phyloP scores from a whole-genome alignment of 2,329 filamentous ascomycete species.

The Mariannaea elegans region DNA sequence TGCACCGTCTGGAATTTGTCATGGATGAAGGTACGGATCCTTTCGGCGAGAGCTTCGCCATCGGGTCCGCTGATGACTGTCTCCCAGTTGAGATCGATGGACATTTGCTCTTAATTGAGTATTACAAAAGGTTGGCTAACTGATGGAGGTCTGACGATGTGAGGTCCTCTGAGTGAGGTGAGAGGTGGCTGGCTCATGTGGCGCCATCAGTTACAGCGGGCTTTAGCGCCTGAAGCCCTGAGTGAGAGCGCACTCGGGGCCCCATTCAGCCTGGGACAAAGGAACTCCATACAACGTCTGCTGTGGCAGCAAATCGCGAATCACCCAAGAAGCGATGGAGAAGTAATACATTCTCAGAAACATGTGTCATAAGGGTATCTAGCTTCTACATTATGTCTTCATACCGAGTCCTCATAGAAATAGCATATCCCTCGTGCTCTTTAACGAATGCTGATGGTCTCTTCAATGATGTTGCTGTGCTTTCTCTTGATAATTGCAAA shows the following conservation, averaged over 20 bases:
- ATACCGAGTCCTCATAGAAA: background rate
- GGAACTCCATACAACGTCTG: no score
- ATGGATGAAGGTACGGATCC: slow-evolving; percentile 92
- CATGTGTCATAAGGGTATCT: slow-evolving; percentile 32
- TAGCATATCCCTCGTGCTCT: background rate
- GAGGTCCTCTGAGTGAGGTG: background rate
- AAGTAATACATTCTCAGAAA: no score
- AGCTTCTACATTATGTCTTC: slow-evolving; percentile 9
- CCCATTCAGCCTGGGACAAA: no score
- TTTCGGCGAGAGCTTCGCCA: slow-evolving; percentile 82
- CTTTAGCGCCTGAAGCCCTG: slow-evolving; percentile 15
- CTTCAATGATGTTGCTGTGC: background rate
- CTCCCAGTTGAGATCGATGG: slow-evolving; percentile 97
- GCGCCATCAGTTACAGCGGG: slow-evolving; percentile 9
- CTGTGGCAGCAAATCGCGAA: no score
- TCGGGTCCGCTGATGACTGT: slow-evolving; percentile 89
- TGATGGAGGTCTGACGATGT: slow-evolving; percentile 18
- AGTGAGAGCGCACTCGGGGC: background rate
- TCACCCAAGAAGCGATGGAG: no score
- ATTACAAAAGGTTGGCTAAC: background rate
- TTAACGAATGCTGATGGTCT: background rate
- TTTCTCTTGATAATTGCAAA: background rate
- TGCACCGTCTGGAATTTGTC: slow-evolving; percentile 93
- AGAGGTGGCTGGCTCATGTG: background rate
- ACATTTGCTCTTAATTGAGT: slow-evolving; percentile 68